Evolutionary conservation across 331 rosid genomes (phyloP).

Genomic region (Stylosanthes scabra): DNA sequence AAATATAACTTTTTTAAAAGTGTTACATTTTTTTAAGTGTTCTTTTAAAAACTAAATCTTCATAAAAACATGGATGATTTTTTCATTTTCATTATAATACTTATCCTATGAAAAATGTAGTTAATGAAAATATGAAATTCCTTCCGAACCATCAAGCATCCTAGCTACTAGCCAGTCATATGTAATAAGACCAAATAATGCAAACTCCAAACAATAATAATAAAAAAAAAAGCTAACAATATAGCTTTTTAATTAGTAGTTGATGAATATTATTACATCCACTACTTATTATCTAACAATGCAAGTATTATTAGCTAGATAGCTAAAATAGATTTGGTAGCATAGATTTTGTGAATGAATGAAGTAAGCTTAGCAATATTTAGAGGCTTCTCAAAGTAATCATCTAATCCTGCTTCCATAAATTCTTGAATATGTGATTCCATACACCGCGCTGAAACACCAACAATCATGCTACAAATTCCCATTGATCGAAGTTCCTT

Average conservation of each 20-base stretch:
- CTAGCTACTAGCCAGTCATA: not conserved
- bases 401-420: slow-evolving; percentile 32
- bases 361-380: slow-evolving; percentile 45
- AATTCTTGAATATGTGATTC: slow-evolving; percentile 39
- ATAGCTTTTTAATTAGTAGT: no score
- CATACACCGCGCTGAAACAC: slow-evolving; percentile 18
- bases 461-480: slow-evolving; percentile 27
- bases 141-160: not conserved
- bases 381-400: slow-evolving; percentile 17
- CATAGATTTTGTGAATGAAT: slow-evolving; percentile 48
- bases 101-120: not conserved
- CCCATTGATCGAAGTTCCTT: slow-evolving; percentile 54
- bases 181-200: not conserved
- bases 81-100: no score
- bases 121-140: not conserved
- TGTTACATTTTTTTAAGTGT: no score
- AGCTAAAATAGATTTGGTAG: not conserved
- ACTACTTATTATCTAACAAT: no score
- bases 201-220: not conserved
- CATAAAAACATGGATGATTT: no score
- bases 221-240: not conserved
- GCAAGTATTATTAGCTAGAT: no score
- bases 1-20: no score
- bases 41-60: no score
- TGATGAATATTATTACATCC: no score